A percentile compares a stretch with the other conserved stretches of the same genome.
Evolutionary conservation across 2,329 filamentous ascomycete genomes (phyloP).

Genomic region (Fusarium sp.): DNA sequence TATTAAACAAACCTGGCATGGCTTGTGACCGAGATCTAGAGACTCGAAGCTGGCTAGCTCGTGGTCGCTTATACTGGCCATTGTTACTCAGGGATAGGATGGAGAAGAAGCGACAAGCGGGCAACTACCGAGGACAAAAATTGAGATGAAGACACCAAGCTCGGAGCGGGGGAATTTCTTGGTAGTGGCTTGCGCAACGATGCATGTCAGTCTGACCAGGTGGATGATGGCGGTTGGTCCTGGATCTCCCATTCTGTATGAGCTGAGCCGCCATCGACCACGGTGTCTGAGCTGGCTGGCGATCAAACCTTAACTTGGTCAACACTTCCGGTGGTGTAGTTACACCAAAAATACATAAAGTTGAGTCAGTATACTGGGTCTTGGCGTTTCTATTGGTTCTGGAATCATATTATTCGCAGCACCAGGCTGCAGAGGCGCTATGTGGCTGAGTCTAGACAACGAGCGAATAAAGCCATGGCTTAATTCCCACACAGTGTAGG

Average conservation of each 20-base stretch:
- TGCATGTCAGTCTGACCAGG: neutral
- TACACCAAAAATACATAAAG: neutral
- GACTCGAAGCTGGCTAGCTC: neutral
- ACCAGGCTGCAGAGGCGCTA: neutral
- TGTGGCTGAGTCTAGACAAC: neutral
- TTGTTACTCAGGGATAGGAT: neutral
- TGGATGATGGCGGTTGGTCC: neutral
- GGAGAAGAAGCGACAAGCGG: neutral
- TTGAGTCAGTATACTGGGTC: too few relatives aligned
- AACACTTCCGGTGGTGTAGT: neutral
- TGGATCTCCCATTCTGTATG: neutral
- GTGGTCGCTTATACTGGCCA: neutral
- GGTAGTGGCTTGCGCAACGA: neutral
- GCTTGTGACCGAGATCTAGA: neutral
- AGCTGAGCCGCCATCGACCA: neutral
- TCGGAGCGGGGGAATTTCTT: neutral
- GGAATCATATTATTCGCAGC: neutral
- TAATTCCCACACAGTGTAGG: neutral
- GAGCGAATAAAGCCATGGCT: neutral
- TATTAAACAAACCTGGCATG: neutral
- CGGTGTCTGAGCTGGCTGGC: neutral
- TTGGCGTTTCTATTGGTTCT: neutral
- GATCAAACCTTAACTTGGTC: neutral
- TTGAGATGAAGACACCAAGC: neutral
- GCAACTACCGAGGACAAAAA: neutral